Percentiles rank a stretch among this genome's conserved stretches.
Conservation (phyloP, 2,329 filamentous ascomycete genomes). For the Penicillium sp. region DNA sequence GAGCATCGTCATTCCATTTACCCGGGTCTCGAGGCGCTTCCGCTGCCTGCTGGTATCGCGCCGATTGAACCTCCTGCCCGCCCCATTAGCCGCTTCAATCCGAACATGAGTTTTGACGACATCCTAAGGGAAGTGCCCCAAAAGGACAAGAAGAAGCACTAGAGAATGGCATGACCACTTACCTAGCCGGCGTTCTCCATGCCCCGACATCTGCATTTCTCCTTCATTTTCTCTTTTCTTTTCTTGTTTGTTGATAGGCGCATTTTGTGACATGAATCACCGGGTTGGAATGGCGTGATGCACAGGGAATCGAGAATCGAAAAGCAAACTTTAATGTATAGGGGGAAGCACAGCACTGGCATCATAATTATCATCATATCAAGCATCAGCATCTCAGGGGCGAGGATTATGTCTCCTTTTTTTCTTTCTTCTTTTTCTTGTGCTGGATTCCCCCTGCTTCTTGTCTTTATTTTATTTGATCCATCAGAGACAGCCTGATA, state of each 20-base stretch:
- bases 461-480: constrained; percentile 14
- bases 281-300: constrained; percentile 18
- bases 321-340: constrained; percentile 19
- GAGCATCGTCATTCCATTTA: constrained; percentile 44
- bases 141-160: constrained; percentile 36
- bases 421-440: constrained; percentile 12
- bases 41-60: constrained; percentile 41
- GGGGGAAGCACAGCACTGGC: constrained; percentile 9
- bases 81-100: constrained; percentile 43
- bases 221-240: constrained; percentile 3
- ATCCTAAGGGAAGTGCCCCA: constrained; percentile 43
- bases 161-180: constrained; percentile 1
- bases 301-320: constrained; percentile 19
- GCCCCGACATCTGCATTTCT: neutral
- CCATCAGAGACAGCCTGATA: constrained; percentile 12
- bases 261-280: constrained; percentile 16
- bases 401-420: constrained; percentile 8
- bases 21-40: constrained; percentile 44
- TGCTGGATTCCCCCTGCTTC: constrained; percentile 18
- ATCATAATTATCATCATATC: constrained; percentile 25
- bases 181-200: constrained; percentile 4
- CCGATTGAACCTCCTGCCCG: constrained; percentile 40
- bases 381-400: constrained; percentile 19
- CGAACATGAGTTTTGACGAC: constrained; percentile 48
- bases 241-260: constrained; percentile 21